A percentile compares a stretch with the other conserved stretches of the same genome.
Conservation (phyloP, 306 rosid species). For the Comarum palustre region DNA sequence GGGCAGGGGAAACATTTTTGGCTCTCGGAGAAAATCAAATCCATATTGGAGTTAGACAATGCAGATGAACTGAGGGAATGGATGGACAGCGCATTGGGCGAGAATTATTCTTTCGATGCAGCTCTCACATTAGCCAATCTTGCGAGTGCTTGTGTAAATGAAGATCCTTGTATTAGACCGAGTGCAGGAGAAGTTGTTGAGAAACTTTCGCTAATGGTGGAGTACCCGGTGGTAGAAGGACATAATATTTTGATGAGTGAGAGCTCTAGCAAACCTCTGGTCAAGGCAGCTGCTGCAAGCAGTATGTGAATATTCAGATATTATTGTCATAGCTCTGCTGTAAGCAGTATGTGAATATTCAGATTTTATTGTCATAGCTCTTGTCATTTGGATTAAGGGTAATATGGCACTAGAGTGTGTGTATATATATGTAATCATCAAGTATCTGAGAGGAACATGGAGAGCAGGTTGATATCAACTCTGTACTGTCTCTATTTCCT, state of each 20-base stretch:
- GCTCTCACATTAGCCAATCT: slow-evolving; percentile 54
- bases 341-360: slow-evolving; percentile 34
- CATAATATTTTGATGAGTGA: slow-evolving; percentile 45
- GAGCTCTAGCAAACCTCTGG: slow-evolving; percentile 75
- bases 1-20: slow-evolving; percentile 43
- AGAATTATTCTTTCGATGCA: slow-evolving; percentile 56
- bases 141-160: slow-evolving; percentile 69
- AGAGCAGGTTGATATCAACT: slow-evolving; percentile 10
- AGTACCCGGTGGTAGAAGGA: slow-evolving; percentile 38
- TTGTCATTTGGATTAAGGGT: not conserved
- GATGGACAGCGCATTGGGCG: slow-evolving; percentile 80
- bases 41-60: slow-evolving; percentile 50
- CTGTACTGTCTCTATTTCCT: slow-evolving; percentile 22
- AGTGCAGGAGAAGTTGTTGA: slow-evolving; percentile 62
- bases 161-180: slow-evolving; percentile 65
- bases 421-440: slow-evolving; percentile 25
- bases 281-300: slow-evolving; percentile 41
- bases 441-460: slow-evolving; percentile 29
- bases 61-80: slow-evolving; percentile 61
- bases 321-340: too few species aligned
- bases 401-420: not conserved
- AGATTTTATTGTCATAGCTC: not conserved
- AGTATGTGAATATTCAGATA: too few species aligned
- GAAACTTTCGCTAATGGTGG: slow-evolving; percentile 58
- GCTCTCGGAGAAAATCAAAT: slow-evolving; percentile 54